phyloP scores from a whole-genome alignment of 352 stramenopile species.

The Hyaloperonospora brassicae region DNA sequence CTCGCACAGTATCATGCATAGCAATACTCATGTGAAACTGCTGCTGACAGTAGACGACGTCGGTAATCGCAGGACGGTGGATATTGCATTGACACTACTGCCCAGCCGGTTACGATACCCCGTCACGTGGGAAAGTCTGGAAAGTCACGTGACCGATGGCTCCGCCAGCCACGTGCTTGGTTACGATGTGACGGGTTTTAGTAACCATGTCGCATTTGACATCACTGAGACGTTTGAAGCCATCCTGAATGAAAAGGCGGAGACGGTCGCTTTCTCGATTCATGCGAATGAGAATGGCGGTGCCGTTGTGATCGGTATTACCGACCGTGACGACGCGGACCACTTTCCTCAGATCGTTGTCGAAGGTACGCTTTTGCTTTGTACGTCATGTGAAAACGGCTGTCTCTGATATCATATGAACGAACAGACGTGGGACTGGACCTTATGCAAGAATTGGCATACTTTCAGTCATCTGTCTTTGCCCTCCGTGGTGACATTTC shows the following conservation, averaged over 20 bases:
- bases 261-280: slow-evolving; percentile 55
- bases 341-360: slow-evolving; percentile 76
- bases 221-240: slow-evolving; percentile 68
- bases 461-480: slow-evolving; percentile 76
- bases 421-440: slow-evolving; percentile 58
- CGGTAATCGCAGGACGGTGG: slow-evolving; percentile 31
- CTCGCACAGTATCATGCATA: slow-evolving; percentile 51
- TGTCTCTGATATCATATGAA: slow-evolving; percentile 4
- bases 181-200: slow-evolving; percentile 39
- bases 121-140: slow-evolving; percentile 54
- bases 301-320: slow-evolving; percentile 46
- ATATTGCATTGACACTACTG: slow-evolving; percentile 43
- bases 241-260: slow-evolving; percentile 37
- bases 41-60: slow-evolving; percentile 62
- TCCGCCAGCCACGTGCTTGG: slow-evolving; percentile 52
- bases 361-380: slow-evolving; percentile 33
- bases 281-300: slow-evolving; percentile 42
- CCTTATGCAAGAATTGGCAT: slow-evolving; percentile 72
- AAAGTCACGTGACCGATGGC: slow-evolving; percentile 24
- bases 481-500: slow-evolving; percentile 68
- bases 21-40: slow-evolving; percentile 63
- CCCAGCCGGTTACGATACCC: slow-evolving; percentile 44
- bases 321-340: slow-evolving; percentile 42
- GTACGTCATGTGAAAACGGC: not conserved
- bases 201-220: slow-evolving; percentile 65